Evolutionary conservation across 140 eudicot genomes (phyloP), one percentile per base, ranked within the genome.

Genomic region (Flaveria floridana): DNA sequence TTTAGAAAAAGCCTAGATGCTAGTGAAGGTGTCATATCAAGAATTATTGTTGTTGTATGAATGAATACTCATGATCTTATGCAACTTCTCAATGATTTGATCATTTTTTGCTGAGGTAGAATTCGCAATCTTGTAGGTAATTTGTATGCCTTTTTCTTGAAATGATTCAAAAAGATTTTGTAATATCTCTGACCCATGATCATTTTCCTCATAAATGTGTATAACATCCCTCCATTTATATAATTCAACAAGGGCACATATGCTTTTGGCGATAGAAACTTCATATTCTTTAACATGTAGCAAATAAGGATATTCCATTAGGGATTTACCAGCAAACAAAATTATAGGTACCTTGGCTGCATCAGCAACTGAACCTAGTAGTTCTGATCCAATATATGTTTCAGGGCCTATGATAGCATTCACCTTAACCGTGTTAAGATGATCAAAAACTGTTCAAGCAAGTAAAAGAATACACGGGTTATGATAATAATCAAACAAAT

Each of bases 391-490:
- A 2, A 67, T 42, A 2, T 79, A 72, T 15, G 55, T 74, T 56
- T 80, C 84, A 15, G 89, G 89, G 42, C 92, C 89, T 28, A 87
- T 9, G 46, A 87, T 80, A 3, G 92, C 84, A 51, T 76, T 82
- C 56, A 84, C 91, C 62, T 82, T 74, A 16, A 39, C 63, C 12
- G 50, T 74, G 2, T 80, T 76, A 34, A 82, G 79, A 25, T 84
- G 79, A 68, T 84, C 79, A 8, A 70, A 59, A 13, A 81, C 91
- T 87, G 91, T 44, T 47, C 73, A 51, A 3, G 19, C 28, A 81
- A 51, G 72, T 3, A 51, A 59, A 37, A 20, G 28, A 16, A 71
- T 16, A 26, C 42, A 61, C 16, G 6, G 18, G 14, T 53, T 56
- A 28, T 53, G 50, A 39, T 15, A n/a, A 52, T 10, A 52, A 52